These are phyloP conservation scores for Populus hybrid DNA, from an alignment of 441 rosid genomes.

Conservation along the genomic window DNA sequence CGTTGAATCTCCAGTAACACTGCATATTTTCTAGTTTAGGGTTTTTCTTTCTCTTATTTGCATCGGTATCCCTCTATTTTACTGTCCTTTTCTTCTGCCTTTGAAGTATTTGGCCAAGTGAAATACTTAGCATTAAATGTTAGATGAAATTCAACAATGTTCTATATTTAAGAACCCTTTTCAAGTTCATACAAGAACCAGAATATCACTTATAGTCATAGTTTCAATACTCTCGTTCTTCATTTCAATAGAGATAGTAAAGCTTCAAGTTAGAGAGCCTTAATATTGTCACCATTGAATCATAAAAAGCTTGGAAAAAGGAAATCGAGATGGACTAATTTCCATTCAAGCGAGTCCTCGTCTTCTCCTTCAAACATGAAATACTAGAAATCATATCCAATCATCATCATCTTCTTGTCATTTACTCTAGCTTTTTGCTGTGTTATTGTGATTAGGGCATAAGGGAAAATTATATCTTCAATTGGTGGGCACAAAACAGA, in stretches of 20 bases:
- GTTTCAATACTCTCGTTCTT: not conserved
- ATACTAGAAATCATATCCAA: not conserved
- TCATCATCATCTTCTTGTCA: not conserved
- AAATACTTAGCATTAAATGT: not conserved
- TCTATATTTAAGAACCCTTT: not conserved
- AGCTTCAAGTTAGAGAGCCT: not conserved
- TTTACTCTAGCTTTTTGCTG: not conserved
- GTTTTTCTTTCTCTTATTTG: not conserved
- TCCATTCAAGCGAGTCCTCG: not conserved
- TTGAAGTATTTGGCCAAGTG: not conserved
- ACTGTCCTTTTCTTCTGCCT: not conserved
- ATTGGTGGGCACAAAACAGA: not conserved
- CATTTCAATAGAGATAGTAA: not conserved
- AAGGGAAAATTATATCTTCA: not conserved
- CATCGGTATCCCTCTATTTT: not conserved
- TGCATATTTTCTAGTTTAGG: not conserved
- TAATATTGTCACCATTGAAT: not conserved
- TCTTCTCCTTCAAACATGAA: not conserved
- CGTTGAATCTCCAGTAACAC: not conserved
- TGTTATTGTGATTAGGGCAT: not conserved
- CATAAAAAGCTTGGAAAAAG: not conserved
- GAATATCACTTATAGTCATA: not conserved
- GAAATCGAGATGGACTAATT: not conserved
- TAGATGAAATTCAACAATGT: not conserved
- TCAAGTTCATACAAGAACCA: not conserved